Conservation (phyloP, 805 yeast species). For the Candida qinlingensis region DNA sequence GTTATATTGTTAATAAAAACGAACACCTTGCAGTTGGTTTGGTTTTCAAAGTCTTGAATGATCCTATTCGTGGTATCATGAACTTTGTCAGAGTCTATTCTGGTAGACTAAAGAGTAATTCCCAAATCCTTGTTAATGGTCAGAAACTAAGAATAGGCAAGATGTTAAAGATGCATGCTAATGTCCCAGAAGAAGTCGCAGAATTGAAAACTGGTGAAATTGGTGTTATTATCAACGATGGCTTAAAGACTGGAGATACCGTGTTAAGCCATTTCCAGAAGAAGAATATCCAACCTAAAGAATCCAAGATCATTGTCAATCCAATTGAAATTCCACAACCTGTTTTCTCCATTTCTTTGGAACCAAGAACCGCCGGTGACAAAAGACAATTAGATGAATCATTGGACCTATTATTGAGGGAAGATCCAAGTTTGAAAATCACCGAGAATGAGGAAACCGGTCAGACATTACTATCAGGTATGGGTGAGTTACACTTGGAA, state of each 20-base stretch:
- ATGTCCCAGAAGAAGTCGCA: conserved; percentile 67
- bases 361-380: conserved; percentile 82
- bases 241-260: conserved; percentile 87
- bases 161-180: conserved; percentile 82
- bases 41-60: conserved; percentile 89
- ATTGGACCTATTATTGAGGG: conserved; percentile 60
- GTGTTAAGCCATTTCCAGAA: conserved; percentile 56
- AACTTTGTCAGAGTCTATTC: conserved; percentile 85
- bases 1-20: conserved; percentile 49
- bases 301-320: conserved; percentile 44
- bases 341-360: conserved; percentile 79
- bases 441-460: conserved; percentile 78
- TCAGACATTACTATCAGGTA: conserved; percentile 85
- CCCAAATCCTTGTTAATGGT: conserved; percentile 64
- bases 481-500: conserved; percentile 96
- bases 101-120: conserved; percentile 62
- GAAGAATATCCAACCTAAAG: conserved; percentile 44
- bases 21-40: conserved; percentile 67
- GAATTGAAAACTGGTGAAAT: conserved; percentile 72
- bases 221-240: conserved; percentile 63
- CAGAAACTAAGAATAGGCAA: conserved; percentile 61
- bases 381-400: conserved; percentile 67
- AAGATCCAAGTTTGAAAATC: conserved; percentile 83
- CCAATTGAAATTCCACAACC: conserved; percentile 91
- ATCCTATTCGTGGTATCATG: conserved; percentile 77